Conservation (phyloP, 495 filamentous ascomycete genomes). For the Hypoxylon intermedium region DNA sequence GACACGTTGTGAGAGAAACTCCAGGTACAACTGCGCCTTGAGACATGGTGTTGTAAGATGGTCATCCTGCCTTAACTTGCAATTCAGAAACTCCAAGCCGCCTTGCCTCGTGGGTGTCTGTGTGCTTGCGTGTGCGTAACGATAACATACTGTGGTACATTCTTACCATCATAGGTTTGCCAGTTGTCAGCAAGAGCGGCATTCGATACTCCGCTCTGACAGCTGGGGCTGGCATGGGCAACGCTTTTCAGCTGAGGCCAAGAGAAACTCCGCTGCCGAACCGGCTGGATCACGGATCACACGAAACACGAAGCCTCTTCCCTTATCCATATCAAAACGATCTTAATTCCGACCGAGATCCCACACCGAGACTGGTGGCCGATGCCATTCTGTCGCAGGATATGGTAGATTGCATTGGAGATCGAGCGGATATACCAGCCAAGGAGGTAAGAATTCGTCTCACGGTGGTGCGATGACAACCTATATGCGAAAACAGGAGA, state of each 20-base stretch:
- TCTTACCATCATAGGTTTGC: not conserved
- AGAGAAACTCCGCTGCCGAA: slow-evolving; percentile 32
- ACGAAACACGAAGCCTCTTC: not conserved
- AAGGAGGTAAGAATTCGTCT: slow-evolving; percentile 18
- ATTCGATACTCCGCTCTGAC: slow-evolving; percentile 19
- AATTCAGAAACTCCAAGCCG: slow-evolving; percentile 34
- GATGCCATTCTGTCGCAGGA: not conserved
- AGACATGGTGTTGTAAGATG: slow-evolving; percentile 6
- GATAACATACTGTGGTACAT: not conserved
- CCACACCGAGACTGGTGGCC: not conserved
- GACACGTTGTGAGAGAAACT: slow-evolving; percentile 28
- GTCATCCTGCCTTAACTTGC: not conserved
- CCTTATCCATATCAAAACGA: not conserved
- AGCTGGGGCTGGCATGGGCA: not conserved
- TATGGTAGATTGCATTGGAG: slow-evolving; percentile 1
- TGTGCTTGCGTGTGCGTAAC: too few relatives aligned
- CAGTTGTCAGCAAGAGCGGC: not conserved
- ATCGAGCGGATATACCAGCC: not conserved
- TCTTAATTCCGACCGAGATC: slow-evolving; percentile 16
- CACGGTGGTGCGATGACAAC: slow-evolving; percentile 2
- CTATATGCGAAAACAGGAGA: slow-evolving; percentile 22
- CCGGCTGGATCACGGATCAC: not conserved
- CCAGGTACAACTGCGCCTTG: slow-evolving; percentile 18
- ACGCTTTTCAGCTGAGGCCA: not conserved
- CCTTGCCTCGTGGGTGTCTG: not conserved